Evolutionary conservation across 331 rosid genomes (phyloP).

Genomic region (Acacia pycnantha): DNA sequence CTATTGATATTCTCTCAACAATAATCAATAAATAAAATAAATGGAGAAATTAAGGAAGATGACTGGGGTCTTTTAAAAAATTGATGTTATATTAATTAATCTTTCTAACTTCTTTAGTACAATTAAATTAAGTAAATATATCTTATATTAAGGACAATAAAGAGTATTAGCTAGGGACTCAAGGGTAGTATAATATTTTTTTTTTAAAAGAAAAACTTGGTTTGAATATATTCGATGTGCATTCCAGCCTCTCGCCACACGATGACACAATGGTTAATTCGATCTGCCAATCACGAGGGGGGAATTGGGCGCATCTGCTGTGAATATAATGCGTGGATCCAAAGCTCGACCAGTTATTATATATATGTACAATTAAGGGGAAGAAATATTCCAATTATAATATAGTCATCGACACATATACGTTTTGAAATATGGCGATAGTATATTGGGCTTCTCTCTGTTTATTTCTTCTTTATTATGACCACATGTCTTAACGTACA

Average conservation of each 20-base stretch:
- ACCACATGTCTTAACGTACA: neutral
- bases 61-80: too few species aligned
- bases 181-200: neutral
- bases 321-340: neutral
- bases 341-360: neutral
- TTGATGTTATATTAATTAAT: too few species aligned
- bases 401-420: neutral
- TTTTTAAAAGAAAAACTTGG: neutral
- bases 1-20: too few species aligned
- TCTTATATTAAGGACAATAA: too few species aligned
- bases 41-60: too few species aligned
- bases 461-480: neutral
- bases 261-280: neutral
- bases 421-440: neutral
- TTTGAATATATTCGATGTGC: neutral
- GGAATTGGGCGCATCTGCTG: neutral
- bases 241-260: neutral
- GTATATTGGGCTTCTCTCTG: neutral
- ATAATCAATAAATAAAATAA: too few species aligned
- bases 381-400: too few species aligned
- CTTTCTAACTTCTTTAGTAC: accelerated
- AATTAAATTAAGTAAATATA: too few species aligned
- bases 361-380: too few species aligned
- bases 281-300: neutral
- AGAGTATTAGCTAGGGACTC: too few species aligned